phyloP scores from a whole-genome alignment of 768 basidiomycete genomes.

The Xerocomellus intermedius region DNA sequence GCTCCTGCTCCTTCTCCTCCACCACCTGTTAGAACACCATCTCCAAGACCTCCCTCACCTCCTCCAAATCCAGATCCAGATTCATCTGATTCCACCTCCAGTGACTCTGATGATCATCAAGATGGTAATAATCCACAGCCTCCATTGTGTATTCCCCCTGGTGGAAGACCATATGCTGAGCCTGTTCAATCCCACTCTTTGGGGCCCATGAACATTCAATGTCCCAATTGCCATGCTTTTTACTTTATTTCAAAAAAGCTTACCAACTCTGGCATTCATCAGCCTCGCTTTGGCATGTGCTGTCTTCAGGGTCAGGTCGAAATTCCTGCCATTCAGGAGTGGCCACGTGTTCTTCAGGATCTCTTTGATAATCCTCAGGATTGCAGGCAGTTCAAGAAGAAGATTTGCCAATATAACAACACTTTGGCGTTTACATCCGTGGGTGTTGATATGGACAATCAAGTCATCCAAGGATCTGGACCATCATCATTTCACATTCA shows the following conservation, averaged over 20 bases:
- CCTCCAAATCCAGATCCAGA: too few relatives aligned
- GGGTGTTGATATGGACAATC: background rate
- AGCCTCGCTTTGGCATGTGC: slow-evolving; percentile 25
- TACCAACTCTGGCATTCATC: background rate
- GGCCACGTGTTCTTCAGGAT: slow-evolving; percentile 13
- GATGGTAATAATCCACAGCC: too few relatives aligned
- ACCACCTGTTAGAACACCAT: too few relatives aligned
- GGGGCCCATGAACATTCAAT: slow-evolving; percentile 6
- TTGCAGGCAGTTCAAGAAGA: slow-evolving; percentile 21
- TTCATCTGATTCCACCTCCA: too few relatives aligned
- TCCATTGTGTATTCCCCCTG: slow-evolving; percentile 10
- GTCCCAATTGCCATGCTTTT: slow-evolving; percentile 16
- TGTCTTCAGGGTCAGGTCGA: slow-evolving; percentile 29
- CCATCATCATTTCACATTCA: slow-evolving; percentile 21
- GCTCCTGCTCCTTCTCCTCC: too few relatives aligned
- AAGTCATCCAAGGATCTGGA: slow-evolving; percentile 20
- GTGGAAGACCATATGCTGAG: slow-evolving; percentile 10
- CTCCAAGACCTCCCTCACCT: too few relatives aligned
- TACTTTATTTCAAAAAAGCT: slow-evolving; percentile 19
- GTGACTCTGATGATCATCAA: too few relatives aligned
- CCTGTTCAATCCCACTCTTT: slow-evolving; percentile 3
- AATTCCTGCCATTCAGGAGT: slow-evolving; percentile 19
- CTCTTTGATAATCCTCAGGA: slow-evolving; percentile 17
- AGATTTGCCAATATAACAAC: slow-evolving; percentile 42
- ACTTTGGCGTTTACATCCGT: slow-evolving; percentile 7